Conservation (phyloP, 495 filamentous ascomycete species). For the Lindgomyces ingoldianus region DNA sequence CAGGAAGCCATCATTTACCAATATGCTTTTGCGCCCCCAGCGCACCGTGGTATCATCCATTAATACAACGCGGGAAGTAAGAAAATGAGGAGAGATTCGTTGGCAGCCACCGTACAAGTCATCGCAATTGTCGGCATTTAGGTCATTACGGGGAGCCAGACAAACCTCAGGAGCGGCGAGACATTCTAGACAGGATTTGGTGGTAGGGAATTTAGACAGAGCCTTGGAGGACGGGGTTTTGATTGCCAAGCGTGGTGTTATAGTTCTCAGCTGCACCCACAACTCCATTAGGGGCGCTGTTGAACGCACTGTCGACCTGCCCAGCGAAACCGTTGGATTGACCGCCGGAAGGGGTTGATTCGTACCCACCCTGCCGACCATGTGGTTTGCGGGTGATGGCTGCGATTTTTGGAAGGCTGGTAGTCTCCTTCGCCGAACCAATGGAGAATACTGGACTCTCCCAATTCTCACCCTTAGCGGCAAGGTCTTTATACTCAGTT, state of each 20-base stretch:
- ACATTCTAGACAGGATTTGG: background rate
- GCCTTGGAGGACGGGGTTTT: slow-evolving; percentile 54
- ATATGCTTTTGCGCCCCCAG: slow-evolving; percentile 4
- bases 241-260: slow-evolving; percentile 49
- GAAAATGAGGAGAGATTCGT: background rate
- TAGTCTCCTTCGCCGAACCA: slow-evolving; percentile 72
- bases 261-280: slow-evolving; percentile 18
- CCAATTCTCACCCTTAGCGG: slow-evolving; percentile 88
- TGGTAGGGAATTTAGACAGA: slow-evolving; percentile 40
- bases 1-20: no score
- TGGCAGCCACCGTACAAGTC: background rate
- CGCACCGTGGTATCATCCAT: slow-evolving; percentile 13
- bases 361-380: slow-evolving; percentile 19
- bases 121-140: background rate
- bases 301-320: slow-evolving; percentile 47
- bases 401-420: slow-evolving; percentile 65
- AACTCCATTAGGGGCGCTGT: slow-evolving; percentile 36
- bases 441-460: slow-evolving; percentile 92
- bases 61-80: background rate
- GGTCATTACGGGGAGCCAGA: background rate
- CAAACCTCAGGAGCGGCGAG: background rate
- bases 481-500: slow-evolving; percentile 88
- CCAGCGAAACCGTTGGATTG: slow-evolving; percentile 16
- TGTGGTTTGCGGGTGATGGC: slow-evolving; percentile 68
- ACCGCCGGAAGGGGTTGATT: background rate